Base-by-base conservation (phyloP, 2,329 filamentous ascomycete genomes). In the Gliomastix tumulicola region DNA sequence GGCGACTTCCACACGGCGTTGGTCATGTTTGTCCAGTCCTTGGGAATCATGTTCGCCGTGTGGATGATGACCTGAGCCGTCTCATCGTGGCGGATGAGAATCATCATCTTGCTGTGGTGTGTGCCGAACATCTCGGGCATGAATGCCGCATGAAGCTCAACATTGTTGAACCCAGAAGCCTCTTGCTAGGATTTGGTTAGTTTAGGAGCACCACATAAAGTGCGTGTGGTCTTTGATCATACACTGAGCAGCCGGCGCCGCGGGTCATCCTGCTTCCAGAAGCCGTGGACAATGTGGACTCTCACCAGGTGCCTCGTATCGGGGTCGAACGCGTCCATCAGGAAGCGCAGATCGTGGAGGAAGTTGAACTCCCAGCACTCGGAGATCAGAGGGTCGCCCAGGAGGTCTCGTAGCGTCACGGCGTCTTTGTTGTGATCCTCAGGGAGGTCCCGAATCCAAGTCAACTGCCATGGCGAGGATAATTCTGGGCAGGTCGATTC, bases 41-140 rank as follows among this genome's bases (percentile, higher is more conserved):
- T 79, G 5, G 71, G 53, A n/a, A 94, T 90, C 82, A 94, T 88
- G 48, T 95, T 95, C 15, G 88, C 87, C 0, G 88, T 95, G 48
- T 94, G 86, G 21, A 95, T 88, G 38, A 94, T 61, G 6, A 95
- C 65, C 58, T 94, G 84, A 1, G 82, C 84, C 0, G 71, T 76
- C 43, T 83, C 78, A 52, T 94, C 87, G 54, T 84, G 79, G 6
- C 84, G 74, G 42, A 94, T 68, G 5, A 94, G 59, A n/a, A 94
- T 66, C 57, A 94, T 75, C 84, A 94, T 92, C 59, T 94, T 92
- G 11, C 84, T 70, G 47, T 82, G 88, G 56, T 95, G 88, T 0
- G 88, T 95, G 4, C 88, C 88, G 51, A 88, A 94, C 44, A 81
- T 76, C 52, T 90, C 84, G 0, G 87, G 84, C 73, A 94, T 83